Evolutionary conservation across 495 filamentous ascomycete genomes (phyloP).

Genomic region (Podospora conica): DNA sequence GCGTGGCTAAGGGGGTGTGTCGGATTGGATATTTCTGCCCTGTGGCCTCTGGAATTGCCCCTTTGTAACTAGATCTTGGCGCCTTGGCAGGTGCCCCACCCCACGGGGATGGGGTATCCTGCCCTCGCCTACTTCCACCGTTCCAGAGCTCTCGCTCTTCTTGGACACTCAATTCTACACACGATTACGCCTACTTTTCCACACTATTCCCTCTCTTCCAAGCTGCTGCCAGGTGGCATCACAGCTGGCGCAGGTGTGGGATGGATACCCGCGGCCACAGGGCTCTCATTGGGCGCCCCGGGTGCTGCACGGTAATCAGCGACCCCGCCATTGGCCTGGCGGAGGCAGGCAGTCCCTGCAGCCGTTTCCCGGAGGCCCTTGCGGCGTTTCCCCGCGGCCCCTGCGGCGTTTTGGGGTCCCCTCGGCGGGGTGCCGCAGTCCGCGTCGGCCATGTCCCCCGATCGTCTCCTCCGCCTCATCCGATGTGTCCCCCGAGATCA

Average conservation of each 20-base stretch:
- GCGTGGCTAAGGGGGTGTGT: too few species aligned
- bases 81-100: too few species aligned
- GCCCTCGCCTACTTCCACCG: too few species aligned
- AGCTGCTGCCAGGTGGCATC: slow-evolving; percentile 8
- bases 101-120: too few species aligned
- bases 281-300: slow-evolving; percentile 1
- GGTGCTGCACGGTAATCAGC: slow-evolving; percentile 8
- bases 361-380: background rate
- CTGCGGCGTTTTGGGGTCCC: background rate
- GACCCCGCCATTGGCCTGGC: background rate
- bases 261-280: background rate
- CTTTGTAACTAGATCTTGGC: too few species aligned
- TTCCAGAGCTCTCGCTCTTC: too few species aligned
- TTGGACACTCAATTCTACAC: too few species aligned
- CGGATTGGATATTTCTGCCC: too few species aligned
- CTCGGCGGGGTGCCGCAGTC: background rate
- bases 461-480: background rate
- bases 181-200: too few species aligned
- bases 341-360: background rate
- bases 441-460: background rate
- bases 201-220: background rate
- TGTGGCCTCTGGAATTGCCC: too few species aligned
- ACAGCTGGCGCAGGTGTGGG: background rate
- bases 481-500: too few species aligned
- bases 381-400: background rate